phyloP scores from a whole-genome alignment of 768 basidiomycete species.

The Mycena venus region DNA sequence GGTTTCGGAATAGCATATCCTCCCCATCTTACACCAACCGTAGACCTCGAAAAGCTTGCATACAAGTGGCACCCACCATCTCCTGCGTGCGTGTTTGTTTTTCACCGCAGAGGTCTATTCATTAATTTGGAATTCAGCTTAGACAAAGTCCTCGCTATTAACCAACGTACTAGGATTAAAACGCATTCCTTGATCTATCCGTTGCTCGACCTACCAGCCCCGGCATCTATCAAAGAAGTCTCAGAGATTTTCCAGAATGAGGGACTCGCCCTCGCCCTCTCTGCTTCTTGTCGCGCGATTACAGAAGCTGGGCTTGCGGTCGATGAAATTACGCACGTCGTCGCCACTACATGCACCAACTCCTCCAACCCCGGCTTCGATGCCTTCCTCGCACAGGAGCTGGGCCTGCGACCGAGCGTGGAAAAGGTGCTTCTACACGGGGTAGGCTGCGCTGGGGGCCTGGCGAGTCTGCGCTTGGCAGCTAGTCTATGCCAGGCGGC shows the following conservation, averaged over 20 bases:
- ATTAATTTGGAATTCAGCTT: neutral
- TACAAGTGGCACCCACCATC: constrained; percentile 23
- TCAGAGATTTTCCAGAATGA: constrained; percentile 18
- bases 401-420: constrained; percentile 12
- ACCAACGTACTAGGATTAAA: constrained; percentile 22
- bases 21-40: neutral
- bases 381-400: constrained; percentile 5
- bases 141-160: constrained; percentile 24
- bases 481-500: constrained; percentile 18
- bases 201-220: neutral
- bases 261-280: constrained; percentile 14
- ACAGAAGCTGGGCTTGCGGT: constrained; percentile 2
- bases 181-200: constrained; percentile 13
- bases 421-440: constrained; percentile 30
- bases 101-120: too few species aligned
- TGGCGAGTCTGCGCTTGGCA: constrained; percentile 21
- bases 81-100: constrained; percentile 8
- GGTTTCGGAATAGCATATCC: constrained; percentile 24
- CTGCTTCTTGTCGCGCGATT: constrained; percentile 13
- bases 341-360: constrained; percentile 26
- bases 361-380: constrained; percentile 28
- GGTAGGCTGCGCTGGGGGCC: constrained; percentile 21
- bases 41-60: constrained; percentile 14
- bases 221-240: constrained; percentile 21
- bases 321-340: constrained; percentile 22